phyloP scores from a whole-genome alignment of 306 rosid species.

The Dryas alaskensis region DNA sequence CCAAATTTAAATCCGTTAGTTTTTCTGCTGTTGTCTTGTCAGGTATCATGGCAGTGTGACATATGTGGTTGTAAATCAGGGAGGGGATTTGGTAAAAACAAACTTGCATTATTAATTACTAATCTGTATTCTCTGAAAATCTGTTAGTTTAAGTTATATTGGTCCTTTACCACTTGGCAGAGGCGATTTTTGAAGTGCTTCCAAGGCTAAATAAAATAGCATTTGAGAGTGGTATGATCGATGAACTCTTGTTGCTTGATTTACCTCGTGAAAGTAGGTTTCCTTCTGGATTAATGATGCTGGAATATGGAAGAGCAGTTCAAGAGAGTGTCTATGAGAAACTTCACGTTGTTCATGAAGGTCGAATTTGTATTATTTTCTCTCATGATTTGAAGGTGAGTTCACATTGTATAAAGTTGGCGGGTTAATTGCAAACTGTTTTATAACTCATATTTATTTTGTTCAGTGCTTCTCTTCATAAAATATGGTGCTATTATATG shows the following conservation, averaged over 20 bases:
- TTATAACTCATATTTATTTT: constrained; percentile 1
- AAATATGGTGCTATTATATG: background rate
- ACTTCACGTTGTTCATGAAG: constrained; percentile 38
- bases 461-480: constrained; percentile 2
- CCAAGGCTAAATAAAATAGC: constrained; percentile 39
- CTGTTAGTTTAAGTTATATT: background rate
- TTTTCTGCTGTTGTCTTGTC: constrained; percentile 7
- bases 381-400: constrained; percentile 39
- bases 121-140: background rate
- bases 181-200: constrained; percentile 38
- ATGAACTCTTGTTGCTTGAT: constrained; percentile 39
- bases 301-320: constrained; percentile 40
- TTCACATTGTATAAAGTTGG: background rate
- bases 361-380: constrained; percentile 39
- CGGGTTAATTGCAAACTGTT: constrained; percentile 1
- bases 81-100: constrained; percentile 37
- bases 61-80: constrained; percentile 35
- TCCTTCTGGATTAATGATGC: constrained; percentile 40
- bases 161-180: constrained; percentile 30
- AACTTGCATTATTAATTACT: background rate
- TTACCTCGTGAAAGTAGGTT: constrained; percentile 32
- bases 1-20: background rate
- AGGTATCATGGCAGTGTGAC: constrained; percentile 45
- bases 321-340: constrained; percentile 47
- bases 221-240: constrained; percentile 39